Evolutionary conservation across 2,329 filamentous ascomycete genomes (phyloP).

Genomic region (Calonectria naviculata): DNA sequence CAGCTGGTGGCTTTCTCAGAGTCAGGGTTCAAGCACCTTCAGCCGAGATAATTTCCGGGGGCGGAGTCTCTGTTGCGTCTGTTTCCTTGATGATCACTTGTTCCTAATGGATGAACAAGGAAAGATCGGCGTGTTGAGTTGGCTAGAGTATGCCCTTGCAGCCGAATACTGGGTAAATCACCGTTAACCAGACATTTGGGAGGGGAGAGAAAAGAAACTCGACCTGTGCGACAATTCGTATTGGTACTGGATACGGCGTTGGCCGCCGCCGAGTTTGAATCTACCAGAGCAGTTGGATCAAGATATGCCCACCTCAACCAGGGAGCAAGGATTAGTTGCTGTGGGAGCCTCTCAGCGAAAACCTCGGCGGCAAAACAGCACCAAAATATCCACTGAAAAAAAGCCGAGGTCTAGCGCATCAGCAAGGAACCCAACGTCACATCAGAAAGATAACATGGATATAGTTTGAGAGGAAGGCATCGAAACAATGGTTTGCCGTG

Average conservation of each 20-base stretch:
- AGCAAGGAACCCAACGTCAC: background rate
- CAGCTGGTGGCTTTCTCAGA: slow-evolving; percentile 8
- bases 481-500: background rate
- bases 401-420: background rate
- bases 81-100: background rate
- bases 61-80: background rate
- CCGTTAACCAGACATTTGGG: background rate
- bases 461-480: background rate
- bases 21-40: background rate
- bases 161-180: background rate
- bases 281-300: background rate
- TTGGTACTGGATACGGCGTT: background rate
- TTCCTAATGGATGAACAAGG: background rate
- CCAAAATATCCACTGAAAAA: background rate
- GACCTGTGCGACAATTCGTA: too few species aligned
- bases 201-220: background rate
- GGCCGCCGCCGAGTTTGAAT: background rate
- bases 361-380: background rate
- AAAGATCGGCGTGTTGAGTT: background rate
- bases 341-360: background rate
- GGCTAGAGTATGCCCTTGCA: background rate
- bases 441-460: background rate
- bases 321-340: background rate
- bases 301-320: background rate
- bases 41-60: background rate